Conservation (phyloP, 495 filamentous ascomycete genomes). For the Friedmanniomyces simplex region DNA sequence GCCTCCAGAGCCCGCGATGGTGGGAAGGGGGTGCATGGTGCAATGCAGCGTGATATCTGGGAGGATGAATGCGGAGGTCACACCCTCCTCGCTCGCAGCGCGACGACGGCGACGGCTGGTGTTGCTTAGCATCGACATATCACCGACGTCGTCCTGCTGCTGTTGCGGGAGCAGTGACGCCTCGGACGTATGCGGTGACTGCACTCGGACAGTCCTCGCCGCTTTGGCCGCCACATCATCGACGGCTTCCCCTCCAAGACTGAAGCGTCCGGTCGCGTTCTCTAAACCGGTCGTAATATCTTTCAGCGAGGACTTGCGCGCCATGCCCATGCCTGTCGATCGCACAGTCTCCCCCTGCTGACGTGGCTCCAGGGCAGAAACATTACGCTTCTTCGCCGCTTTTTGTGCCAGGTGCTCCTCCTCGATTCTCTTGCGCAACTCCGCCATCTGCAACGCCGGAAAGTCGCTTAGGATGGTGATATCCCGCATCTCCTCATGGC, state of each 20-base stretch:
- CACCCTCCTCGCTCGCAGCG: conserved; percentile 45
- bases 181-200: conserved; percentile 18
- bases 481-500: conserved; percentile 14
- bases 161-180: not conserved
- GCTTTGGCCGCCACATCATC: not conserved
- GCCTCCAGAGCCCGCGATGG: conserved; percentile 7
- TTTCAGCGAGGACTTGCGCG: conserved; percentile 30
- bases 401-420: conserved; percentile 22
- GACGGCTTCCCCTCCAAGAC: not conserved
- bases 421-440: conserved; percentile 28
- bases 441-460: conserved; percentile 21
- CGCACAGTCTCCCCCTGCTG: not conserved
- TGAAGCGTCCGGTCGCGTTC: conserved; percentile 19
- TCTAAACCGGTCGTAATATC: conserved; percentile 18
- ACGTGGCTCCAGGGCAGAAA: not conserved
- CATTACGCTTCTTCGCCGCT: not conserved
- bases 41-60: conserved; percentile 49
- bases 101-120: conserved; percentile 29
- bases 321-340: not conserved
- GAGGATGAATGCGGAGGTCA: conserved; percentile 75
- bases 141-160: conserved; percentile 11
- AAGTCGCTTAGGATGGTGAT: conserved; percentile 21
- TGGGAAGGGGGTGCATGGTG: conserved; percentile 24
- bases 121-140: conserved; percentile 27
- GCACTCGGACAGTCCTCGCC: conserved; percentile 17